phyloP scores from a whole-genome alignment of 2,329 filamentous ascomycete species.

The Neonectria neomacrospora region DNA sequence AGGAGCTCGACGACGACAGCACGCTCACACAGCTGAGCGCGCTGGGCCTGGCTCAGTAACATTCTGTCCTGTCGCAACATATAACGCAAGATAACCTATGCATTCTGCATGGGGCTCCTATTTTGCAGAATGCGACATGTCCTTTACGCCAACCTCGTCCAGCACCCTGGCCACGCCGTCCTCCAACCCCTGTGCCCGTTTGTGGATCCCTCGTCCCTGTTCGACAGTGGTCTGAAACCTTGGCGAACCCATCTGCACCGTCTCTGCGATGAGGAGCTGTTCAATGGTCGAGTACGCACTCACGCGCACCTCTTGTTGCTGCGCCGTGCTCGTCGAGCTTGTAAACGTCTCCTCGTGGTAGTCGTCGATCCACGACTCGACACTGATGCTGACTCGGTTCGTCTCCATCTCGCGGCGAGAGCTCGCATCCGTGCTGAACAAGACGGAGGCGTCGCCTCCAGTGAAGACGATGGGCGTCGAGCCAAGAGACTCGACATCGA shows the following conservation, averaged over 20 bases:
- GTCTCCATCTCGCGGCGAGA: not conserved
- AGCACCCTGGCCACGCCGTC: not conserved
- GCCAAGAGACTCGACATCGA: not conserved
- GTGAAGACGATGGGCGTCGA: not conserved
- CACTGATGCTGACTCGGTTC: not conserved
- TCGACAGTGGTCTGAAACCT: not conserved
- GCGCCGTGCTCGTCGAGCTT: not conserved
- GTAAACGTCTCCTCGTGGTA: not conserved
- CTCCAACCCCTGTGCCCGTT: not conserved
- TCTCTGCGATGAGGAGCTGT: not conserved
- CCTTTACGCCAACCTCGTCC: not conserved
- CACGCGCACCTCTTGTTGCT: not conserved
- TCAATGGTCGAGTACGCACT: not conserved
- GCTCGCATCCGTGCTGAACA: conserved; percentile 2
- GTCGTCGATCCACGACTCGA: not conserved
- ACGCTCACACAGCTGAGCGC: not conserved
- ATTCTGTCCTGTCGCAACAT: no score
- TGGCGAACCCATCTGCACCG: not conserved
- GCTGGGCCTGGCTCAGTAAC: not conserved
- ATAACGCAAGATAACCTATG: no score
- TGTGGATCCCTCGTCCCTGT: not conserved
- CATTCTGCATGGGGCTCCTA: no score
- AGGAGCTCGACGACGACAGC: not conserved
- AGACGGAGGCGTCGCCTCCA: conserved; percentile 5
- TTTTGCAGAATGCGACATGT: no score